Evolutionary conservation across 495 filamentous ascomycete species (phyloP).

Genomic region (Lophium mytilinum): DNA sequence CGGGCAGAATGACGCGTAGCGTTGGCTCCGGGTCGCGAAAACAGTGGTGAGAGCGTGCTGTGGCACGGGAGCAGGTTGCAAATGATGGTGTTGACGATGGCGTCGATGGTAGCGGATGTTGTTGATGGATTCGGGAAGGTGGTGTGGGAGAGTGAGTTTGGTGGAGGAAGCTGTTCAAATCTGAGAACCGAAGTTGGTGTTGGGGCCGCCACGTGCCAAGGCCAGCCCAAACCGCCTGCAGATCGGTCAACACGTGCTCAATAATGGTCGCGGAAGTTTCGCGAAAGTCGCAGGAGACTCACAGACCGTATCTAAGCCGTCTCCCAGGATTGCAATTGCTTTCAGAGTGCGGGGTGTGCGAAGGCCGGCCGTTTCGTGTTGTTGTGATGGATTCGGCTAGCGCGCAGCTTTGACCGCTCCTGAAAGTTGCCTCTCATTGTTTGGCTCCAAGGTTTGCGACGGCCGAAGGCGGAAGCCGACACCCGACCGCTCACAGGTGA

Average conservation of each 20-base stretch:
- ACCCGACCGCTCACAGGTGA: too few species aligned
- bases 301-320: too few species aligned
- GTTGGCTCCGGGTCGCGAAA: conserved; percentile 13
- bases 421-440: too few species aligned
- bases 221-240: background rate
- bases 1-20: conserved; percentile 19
- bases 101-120: conserved; percentile 19
- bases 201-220: background rate
- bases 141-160: conserved; percentile 9
- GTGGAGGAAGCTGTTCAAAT: conserved; percentile 10
- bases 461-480: too few species aligned
- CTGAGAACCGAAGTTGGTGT: background rate
- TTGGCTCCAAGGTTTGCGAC: too few species aligned
- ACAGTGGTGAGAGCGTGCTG: background rate
- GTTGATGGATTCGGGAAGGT: conserved; percentile 7
- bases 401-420: too few species aligned
- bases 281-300: too few species aligned
- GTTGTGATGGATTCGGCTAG: too few species aligned
- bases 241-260: background rate
- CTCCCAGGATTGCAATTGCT: too few species aligned
- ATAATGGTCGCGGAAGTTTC: background rate
- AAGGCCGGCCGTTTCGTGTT: too few species aligned
- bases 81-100: conserved; percentile 12
- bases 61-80: conserved; percentile 1
- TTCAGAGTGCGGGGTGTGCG: too few species aligned